phyloP scores from a whole-genome alignment of 257 asterid genomes.

The Haberlea rhodopensis region DNA sequence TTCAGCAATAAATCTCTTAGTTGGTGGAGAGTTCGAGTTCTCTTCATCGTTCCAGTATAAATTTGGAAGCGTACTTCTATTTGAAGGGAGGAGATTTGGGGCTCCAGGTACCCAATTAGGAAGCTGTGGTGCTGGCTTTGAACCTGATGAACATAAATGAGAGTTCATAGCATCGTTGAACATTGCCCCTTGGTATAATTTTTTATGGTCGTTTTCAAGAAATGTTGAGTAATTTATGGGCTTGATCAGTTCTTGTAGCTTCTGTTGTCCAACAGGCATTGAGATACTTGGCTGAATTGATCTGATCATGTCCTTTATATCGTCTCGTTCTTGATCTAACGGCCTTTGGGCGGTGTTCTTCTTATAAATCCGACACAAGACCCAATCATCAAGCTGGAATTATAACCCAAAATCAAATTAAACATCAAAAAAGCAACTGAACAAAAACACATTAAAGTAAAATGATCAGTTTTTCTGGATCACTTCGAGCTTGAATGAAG shows the following conservation, averaged over 20 bases:
- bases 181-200: conserved; percentile 51
- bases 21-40: conserved; percentile 32
- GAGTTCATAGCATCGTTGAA: conserved; percentile 25
- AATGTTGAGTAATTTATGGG: conserved; percentile 36
- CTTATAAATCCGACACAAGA: conserved; percentile 71
- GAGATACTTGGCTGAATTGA: conserved; percentile 33
- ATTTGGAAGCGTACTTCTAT: conserved; percentile 32
- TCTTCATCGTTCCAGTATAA: conserved; percentile 51
- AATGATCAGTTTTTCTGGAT: neutral
- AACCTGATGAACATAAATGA: conserved; percentile 27
- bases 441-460: too few relatives aligned
- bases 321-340: conserved; percentile 59
- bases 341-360: conserved; percentile 61
- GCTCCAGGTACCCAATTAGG: conserved; percentile 19
- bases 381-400: conserved; percentile 78
- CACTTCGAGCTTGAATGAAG: neutral
- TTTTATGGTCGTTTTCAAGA: conserved; percentile 41
- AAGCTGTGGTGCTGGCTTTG: conserved; percentile 26
- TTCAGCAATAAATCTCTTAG: conserved; percentile 52
- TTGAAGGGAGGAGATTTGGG: conserved; percentile 29
- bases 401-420: neutral
- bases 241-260: conserved; percentile 29
- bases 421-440: neutral
- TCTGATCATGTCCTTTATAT: conserved; percentile 40
- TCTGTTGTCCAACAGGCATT: conserved; percentile 30